These are phyloP conservation scores for Colletotrichum spaethianum DNA, from an alignment of 2,329 filamentous ascomycete genomes.

Conservation along the genomic window DNA sequence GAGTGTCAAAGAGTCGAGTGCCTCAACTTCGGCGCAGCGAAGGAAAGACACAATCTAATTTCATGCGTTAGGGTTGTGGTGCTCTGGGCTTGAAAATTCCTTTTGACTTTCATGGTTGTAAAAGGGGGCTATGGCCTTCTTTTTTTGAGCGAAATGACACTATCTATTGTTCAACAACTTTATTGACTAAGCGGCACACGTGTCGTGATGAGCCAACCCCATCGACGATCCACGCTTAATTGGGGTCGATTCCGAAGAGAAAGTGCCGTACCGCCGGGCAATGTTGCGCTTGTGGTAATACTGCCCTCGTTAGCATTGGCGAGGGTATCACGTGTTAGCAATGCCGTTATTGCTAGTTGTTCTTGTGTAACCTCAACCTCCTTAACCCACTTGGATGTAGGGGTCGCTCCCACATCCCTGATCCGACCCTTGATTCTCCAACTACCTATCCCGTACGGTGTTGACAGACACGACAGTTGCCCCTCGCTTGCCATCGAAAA, in stretches of 20 bases:
- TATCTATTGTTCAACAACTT: neutral
- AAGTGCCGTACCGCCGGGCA: neutral
- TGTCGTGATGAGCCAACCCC: constrained; percentile 4
- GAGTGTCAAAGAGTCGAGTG: constrained; percentile 3
- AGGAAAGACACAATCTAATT: neutral
- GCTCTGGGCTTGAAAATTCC: neutral
- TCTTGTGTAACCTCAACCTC: constrained; percentile 25
- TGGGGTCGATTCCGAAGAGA: constrained; percentile 6
- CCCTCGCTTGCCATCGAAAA: neutral
- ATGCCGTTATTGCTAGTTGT: constrained; percentile 11
- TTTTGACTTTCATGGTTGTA: neutral
- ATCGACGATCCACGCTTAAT: constrained; percentile 11
- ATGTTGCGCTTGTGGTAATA: neutral
- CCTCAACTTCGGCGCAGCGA: neutral
- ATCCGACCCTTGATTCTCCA: neutral
- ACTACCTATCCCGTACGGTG: neutral
- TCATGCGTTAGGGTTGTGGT: neutral
- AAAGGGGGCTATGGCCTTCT: neutral
- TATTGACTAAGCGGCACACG: constrained; percentile 9
- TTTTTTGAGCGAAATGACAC: neutral
- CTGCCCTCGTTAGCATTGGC: neutral
- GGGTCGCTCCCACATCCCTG: constrained; percentile 17
- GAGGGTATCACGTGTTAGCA: neutral
- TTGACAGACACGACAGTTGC: constrained; percentile 1
- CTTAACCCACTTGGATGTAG: constrained; percentile 24